A percentile compares a stretch with the other conserved stretches of the same genome.
These are phyloP conservation scores for Trifolium subterraneum DNA, from an alignment of 306 rosid genomes.

Conservation along the genomic window DNA sequence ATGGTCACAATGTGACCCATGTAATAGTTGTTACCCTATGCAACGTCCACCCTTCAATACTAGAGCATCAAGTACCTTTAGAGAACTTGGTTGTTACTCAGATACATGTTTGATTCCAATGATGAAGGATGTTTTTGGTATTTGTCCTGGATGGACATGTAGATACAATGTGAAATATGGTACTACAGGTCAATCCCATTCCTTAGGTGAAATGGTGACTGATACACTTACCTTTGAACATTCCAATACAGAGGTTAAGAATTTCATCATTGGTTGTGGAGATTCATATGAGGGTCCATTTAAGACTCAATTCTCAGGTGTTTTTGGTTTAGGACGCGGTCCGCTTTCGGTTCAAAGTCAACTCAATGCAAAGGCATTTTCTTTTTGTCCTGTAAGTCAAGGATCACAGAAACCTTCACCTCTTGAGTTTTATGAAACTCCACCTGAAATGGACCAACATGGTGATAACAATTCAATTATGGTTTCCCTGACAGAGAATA, in stretches of 20 bases:
- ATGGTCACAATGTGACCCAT: conserved; percentile 51
- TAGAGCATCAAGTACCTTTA: conserved; percentile 32
- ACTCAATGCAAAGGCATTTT: conserved; percentile 47
- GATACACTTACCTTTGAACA: conserved; percentile 29
- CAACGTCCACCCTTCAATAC: conserved; percentile 41
- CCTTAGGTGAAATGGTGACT: conserved; percentile 41
- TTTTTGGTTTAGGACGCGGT: conserved; percentile 52
- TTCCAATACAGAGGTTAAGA: conserved; percentile 22
- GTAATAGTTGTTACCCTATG: conserved; percentile 44
- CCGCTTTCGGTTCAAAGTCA: conserved; percentile 52
- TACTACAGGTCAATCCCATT: conserved; percentile 11
- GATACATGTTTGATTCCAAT: conserved; percentile 42
- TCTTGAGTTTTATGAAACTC: conserved; percentile 38
- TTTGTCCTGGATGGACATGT: conserved; percentile 35
- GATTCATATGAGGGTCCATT: conserved; percentile 43
- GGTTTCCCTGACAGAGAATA: conserved; percentile 38
- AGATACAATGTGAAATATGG: conserved; percentile 24
- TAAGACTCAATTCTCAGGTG: conserved; percentile 37
- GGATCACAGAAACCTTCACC: conserved; percentile 28
- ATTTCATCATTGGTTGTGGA: conserved; percentile 48
- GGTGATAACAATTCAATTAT: conserved; percentile 15
- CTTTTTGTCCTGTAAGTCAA: conserved; percentile 35
- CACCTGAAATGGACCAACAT: conserved; percentile 8
- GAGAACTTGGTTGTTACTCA: conserved; percentile 36
- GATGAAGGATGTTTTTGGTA: conserved; percentile 36